Evolutionary conservation across 495 filamentous ascomycete species (phyloP).

Genomic region (Xylaria sp.): DNA sequence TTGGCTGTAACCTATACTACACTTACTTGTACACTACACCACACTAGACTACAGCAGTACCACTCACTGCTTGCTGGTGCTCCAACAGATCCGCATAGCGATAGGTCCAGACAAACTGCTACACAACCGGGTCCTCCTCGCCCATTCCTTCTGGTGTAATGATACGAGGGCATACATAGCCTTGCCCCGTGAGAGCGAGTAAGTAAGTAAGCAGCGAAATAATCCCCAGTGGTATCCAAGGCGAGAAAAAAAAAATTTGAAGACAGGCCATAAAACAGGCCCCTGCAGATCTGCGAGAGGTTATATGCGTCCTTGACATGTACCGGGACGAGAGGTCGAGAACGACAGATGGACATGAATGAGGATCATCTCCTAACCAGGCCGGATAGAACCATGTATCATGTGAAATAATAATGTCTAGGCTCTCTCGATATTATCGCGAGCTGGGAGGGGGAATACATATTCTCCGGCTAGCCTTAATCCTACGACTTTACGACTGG

Average conservation of each 20-base stretch:
- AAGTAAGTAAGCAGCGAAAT: slow-evolving; percentile 11
- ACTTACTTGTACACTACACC: no score
- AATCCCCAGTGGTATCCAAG: not conserved
- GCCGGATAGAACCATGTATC: not conserved
- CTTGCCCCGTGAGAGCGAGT: slow-evolving; percentile 13
- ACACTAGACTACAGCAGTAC: slow-evolving; percentile 11
- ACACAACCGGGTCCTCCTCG: slow-evolving; percentile 10
- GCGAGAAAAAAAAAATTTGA: not conserved
- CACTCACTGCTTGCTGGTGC: slow-evolving; percentile 8
- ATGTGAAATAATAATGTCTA: not conserved
- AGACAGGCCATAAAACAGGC: slow-evolving; percentile 10
- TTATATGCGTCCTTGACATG: slow-evolving; percentile 5
- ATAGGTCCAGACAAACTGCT: slow-evolving; percentile 23
- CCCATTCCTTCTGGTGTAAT: slow-evolving; percentile 11
- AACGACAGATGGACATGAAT: slow-evolving; percentile 3
- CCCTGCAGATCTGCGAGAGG: slow-evolving; percentile 19
- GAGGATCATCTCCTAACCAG: slow-evolving; percentile 17
- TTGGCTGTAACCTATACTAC: slow-evolving; percentile 18
- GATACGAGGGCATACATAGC: slow-evolving; percentile 11
- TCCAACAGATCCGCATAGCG: slow-evolving; percentile 19
- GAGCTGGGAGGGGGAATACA: not conserved
- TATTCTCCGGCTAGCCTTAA: not conserved
- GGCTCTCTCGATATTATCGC: not conserved
- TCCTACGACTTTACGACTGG: slow-evolving; percentile 8
- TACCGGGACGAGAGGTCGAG: not conserved